A percentile compares a stretch with the other conserved stretches of the same genome.
These are phyloP conservation scores for Russula brevipes DNA, from an alignment of 768 basidiomycete genomes.

Conservation along the genomic window DNA sequence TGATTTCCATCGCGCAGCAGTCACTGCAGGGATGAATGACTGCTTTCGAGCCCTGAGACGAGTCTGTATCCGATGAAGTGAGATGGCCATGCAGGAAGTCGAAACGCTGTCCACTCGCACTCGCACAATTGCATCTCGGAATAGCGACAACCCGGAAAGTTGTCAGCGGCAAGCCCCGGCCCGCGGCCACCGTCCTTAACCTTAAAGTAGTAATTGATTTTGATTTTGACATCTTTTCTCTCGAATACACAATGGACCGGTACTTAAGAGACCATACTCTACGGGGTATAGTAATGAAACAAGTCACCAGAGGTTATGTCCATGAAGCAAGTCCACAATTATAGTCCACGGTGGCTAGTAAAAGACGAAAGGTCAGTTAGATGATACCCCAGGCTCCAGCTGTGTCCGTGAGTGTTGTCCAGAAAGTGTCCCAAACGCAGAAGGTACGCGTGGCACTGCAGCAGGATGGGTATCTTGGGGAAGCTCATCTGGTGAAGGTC, in stretches of 20 bases:
- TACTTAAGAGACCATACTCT: neutral
- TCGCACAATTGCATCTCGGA: neutral
- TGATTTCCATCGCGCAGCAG: conserved; percentile 18
- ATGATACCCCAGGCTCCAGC: neutral
- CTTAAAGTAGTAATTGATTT: too few species aligned
- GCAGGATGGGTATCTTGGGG: conserved; percentile 1
- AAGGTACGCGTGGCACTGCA: conserved; percentile 21
- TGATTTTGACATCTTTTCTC: too few species aligned
- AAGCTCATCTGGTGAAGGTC: neutral
- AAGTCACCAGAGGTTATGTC: neutral
- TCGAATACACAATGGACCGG: too few species aligned
- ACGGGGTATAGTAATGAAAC: conserved; percentile 10
- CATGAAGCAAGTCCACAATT: neutral
- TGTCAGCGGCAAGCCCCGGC: neutral
- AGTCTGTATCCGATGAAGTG: conserved; percentile 7
- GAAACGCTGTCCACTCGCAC: neutral
- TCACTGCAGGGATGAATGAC: neutral
- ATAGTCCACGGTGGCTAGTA: neutral
- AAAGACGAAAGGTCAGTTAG: neutral
- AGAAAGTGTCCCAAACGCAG: neutral
- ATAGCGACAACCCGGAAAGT: neutral
- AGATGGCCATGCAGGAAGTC: conserved; percentile 8
- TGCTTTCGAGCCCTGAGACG: neutral
- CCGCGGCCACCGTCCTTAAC: neutral
- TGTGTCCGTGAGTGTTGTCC: neutral